Evolutionary conservation across 140 eudicot genomes (phyloP), one percentile per base, ranked within the genome.

Genomic region (Erigeron philadelphicus): DNA sequence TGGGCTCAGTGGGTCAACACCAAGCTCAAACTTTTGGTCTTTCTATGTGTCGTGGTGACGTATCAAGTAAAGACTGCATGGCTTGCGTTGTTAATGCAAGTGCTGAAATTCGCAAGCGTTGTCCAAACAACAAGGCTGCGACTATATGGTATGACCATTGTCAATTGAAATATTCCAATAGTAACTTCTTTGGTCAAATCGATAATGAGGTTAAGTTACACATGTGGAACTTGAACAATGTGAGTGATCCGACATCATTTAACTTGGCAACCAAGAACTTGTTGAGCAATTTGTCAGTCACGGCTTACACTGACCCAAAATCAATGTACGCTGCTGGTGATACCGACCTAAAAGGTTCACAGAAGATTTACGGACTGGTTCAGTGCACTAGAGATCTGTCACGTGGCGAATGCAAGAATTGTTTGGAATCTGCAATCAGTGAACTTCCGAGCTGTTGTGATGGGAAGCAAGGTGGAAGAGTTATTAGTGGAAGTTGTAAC

Each of bases 31-130:
- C 68, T 52, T 77, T 48, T 42, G 88, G 83, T 3, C 77, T 84
- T 45, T 72, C 85, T 19, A 66, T 77, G 7, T 84, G 88, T 67
- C 78, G 83, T 2, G 85, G 85, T n/a, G 88, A 81, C 11, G 77
- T 84, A 16, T 56, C 81, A 6, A 11, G 55, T 11, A 38, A 59
- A 7, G 73, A 74, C 25, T 81, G 88, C 44, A 60, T 9, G 45
- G 6, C 79, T 15, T 84, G 85, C 64, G 72, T 84, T 4, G 61
- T 15, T 10, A 73, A 66, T 2, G 88, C 88, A 2, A 71, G 75
- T 31, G 50, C 68, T 16, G 81, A 69, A 18, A 64, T 81, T n/a
- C 66, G 16, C 64, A 55, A 52, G 17, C 83, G 53, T 9, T 80
- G 85, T 40, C 88, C 85, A 12, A 68, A 47, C 64, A 68, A 48